phyloP scores from a whole-genome alignment of 768 basidiomycete genomes.

The Artomyces pyxidatus region DNA sequence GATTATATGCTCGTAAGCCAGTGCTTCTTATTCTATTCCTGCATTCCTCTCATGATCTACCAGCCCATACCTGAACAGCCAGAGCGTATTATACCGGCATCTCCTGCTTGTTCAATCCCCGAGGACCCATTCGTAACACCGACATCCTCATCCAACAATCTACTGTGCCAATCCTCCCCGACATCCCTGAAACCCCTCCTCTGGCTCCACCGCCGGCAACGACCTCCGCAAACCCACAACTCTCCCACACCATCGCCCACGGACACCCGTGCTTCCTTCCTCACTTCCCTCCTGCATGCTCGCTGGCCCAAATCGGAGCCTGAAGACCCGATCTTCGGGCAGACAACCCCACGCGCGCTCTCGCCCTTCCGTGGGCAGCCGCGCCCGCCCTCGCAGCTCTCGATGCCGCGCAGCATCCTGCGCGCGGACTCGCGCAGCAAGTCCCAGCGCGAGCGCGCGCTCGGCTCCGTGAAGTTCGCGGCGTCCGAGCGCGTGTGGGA shows the following conservation, averaged over 20 bases:
- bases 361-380: conserved; percentile 13
- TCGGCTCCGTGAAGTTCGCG: conserved; percentile 16
- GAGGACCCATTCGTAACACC: conserved; percentile 12
- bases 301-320: conserved; percentile 16
- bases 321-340: conserved; percentile 16
- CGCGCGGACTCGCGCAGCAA: conserved; percentile 12
- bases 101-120: conserved; percentile 17
- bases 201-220: conserved; percentile 43
- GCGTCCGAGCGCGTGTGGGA: conserved; percentile 12
- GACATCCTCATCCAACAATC: conserved; percentile 11
- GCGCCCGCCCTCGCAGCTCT: conserved; percentile 9
- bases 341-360: conserved; percentile 14
- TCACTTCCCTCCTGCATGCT: conserved; percentile 13
- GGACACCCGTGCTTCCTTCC: conserved; percentile 13
- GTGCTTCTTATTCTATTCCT: neutral
- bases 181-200: conserved; percentile 28
- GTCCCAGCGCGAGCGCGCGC: conserved; percentile 8
- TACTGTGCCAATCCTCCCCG: conserved; percentile 18
- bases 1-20: conserved; percentile 12
- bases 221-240: conserved; percentile 17
- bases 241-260: conserved; percentile 9
- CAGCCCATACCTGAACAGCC: conserved; percentile 13
- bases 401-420: conserved; percentile 17
- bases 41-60: conserved; percentile 4
- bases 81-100: conserved; percentile 16